These are phyloP conservation scores for Roridomyces roridus DNA, from an alignment of 768 basidiomycete species.

Conservation along the genomic window DNA sequence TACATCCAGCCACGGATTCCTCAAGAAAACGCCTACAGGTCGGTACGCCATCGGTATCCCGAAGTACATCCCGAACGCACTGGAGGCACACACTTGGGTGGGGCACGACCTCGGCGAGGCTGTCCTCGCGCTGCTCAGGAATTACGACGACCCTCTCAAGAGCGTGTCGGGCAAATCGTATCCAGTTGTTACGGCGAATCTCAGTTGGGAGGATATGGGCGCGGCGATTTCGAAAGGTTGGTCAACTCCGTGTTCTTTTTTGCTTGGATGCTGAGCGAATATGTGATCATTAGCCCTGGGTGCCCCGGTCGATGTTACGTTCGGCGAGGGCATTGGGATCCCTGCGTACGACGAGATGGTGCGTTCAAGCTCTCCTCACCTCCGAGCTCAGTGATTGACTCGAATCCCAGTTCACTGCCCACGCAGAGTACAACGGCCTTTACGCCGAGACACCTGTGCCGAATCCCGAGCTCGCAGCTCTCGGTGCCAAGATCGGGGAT, in stretches of 20 bases:
- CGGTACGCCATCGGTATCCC: background rate
- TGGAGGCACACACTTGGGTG: background rate
- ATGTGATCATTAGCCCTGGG: background rate
- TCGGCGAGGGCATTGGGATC: background rate
- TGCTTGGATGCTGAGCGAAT: background rate
- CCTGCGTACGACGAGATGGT: background rate
- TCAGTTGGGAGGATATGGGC: background rate
- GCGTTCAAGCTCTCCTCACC: background rate
- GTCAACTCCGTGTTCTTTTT: background rate
- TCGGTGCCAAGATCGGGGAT: background rate
- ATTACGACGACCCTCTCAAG: background rate
- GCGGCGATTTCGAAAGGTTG: background rate
- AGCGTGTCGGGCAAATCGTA: background rate
- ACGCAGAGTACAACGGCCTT: background rate
- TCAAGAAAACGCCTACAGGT: background rate
- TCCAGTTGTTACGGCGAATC: background rate
- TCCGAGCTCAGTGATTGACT: background rate
- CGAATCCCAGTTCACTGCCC: background rate
- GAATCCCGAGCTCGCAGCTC: constrained; percentile 2
- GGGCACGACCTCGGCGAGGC: background rate
- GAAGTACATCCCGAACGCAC: background rate
- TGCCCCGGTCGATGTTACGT: background rate
- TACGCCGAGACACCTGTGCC: constrained; percentile 1
- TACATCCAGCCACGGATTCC: background rate
- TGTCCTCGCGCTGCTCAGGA: background rate